Conservation (phyloP, 768 basidiomycete genomes). For the Dendrothele bispora region DNA sequence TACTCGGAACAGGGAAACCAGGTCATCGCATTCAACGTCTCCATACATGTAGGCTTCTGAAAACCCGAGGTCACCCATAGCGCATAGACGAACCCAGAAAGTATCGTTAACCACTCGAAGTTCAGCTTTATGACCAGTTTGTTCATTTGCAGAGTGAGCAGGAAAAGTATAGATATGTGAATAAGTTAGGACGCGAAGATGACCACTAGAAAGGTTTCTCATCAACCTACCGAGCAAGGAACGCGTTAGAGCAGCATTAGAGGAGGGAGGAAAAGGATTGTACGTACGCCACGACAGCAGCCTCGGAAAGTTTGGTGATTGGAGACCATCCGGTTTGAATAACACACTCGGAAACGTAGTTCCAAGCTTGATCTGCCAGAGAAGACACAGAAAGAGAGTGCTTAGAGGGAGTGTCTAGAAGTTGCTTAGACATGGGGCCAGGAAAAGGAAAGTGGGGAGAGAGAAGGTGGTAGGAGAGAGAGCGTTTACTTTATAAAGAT, state of each 20-base stretch:
- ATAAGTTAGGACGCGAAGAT: constrained; percentile 47
- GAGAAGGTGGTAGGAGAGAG: not conserved
- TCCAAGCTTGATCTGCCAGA: constrained; percentile 43
- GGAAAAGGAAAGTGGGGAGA: not conserved
- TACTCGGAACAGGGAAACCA: constrained; percentile 65
- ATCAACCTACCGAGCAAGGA: constrained; percentile 31
- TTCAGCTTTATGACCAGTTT: constrained; percentile 37
- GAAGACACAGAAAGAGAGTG: constrained; percentile 43
- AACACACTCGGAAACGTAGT: constrained; percentile 36
- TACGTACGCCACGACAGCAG: constrained; percentile 47
- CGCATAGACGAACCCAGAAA: constrained; percentile 60
- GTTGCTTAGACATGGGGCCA: constrained; percentile 34
- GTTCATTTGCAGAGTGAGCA: constrained; percentile 14
- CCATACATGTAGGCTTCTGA: constrained; percentile 80
- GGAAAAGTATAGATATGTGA: constrained; percentile 47
- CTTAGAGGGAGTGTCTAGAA: constrained; percentile 40
- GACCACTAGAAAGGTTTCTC: constrained; percentile 45
- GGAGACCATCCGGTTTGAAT: constrained; percentile 46
- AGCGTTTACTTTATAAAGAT: too few relatives aligned
- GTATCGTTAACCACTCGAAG: constrained; percentile 48
- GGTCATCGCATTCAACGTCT: constrained; percentile 66
- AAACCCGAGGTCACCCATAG: constrained; percentile 71
- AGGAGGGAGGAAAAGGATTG: constrained; percentile 6
- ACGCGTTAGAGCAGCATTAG: not conserved
- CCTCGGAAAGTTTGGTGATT: constrained; percentile 39